A percentile compares a stretch with the other conserved stretches of the same genome.
Evolutionary conservation across 352 stramenopile species (phyloP).

Genomic region (Aphanomyces euteiches): DNA sequence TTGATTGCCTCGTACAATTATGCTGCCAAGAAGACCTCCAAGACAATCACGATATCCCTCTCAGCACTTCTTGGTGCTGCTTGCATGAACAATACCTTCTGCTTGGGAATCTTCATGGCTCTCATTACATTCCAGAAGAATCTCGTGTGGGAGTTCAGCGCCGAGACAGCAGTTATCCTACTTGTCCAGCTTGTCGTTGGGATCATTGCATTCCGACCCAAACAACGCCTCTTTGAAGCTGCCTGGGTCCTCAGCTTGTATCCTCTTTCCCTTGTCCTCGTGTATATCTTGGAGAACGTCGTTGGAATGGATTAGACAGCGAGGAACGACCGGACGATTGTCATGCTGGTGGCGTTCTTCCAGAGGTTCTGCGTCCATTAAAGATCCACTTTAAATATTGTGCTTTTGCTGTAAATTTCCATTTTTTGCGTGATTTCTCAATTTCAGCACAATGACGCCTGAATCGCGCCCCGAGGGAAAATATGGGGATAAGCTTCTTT

Average conservation of each 20-base stretch:
- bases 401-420: too few species aligned
- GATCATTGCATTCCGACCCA: slow-evolving; percentile 80
- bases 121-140: slow-evolving; percentile 93
- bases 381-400: too few species aligned
- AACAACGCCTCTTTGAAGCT: slow-evolving; percentile 79
- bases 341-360: too few species aligned
- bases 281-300: slow-evolving; percentile 90
- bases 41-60: slow-evolving; percentile 96
- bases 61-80: slow-evolving; percentile 91
- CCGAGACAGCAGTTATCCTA: slow-evolving; percentile 96
- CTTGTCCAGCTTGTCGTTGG: slow-evolving; percentile 91
- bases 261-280: slow-evolving; percentile 89
- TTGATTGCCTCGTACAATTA: slow-evolving; percentile 98
- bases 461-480: too few species aligned
- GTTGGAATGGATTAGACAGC: slow-evolving; percentile 80
- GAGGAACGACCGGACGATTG: too few species aligned
- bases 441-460: too few species aligned
- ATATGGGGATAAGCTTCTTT: too few species aligned
- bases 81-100: slow-evolving; percentile 99
- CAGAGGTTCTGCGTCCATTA: too few species aligned
- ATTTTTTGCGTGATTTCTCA: too few species aligned
- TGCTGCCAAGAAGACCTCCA: slow-evolving; percentile 96
- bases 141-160: slow-evolving; percentile 97
- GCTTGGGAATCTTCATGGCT: slow-evolving; percentile 96
- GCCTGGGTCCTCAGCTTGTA: slow-evolving; percentile 89